These are phyloP conservation scores for Dipteronia dyeriana DNA, from an alignment of 345 rosid genomes.

Conservation along the genomic window DNA sequence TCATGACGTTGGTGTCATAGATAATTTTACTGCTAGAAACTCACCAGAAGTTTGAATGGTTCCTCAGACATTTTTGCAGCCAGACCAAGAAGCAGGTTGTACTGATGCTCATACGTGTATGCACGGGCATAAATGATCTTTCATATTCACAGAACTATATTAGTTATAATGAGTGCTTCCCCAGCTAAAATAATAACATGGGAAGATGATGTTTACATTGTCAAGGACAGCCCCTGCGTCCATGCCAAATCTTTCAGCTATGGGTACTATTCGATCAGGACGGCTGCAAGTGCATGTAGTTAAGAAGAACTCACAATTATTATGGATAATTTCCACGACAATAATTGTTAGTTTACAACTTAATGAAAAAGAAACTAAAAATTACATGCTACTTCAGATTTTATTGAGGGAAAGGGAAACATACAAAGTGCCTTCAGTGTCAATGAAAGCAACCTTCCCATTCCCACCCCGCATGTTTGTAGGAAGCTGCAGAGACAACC, in stretches of 20 bases:
- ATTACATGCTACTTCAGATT: background rate
- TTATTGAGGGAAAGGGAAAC: conserved; percentile 29
- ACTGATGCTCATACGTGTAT: conserved; percentile 84
- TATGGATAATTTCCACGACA: background rate
- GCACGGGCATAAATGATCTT: conserved; percentile 95
- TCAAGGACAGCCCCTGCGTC: conserved; percentile 96
- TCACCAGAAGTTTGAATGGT: conserved; percentile 80
- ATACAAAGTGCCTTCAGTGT: conserved; percentile 92
- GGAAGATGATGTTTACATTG: conserved; percentile 48
- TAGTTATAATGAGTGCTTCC: conserved; percentile 7
- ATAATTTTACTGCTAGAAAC: conserved; percentile 7
- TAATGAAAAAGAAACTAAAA: conserved; percentile 2
- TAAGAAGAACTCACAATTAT: conserved; percentile 31
- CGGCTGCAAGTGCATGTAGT: conserved; percentile 55
- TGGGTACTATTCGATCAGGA: conserved; percentile 80
- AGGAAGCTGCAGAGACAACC: conserved; percentile 61
- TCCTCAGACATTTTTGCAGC: conserved; percentile 98
- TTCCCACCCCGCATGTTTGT: conserved; percentile 86
- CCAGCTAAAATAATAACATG: background rate
- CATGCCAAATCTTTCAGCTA: conserved; percentile 99
- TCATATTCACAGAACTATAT: conserved; percentile 29
- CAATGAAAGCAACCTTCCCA: conserved; percentile 92
- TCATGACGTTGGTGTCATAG: background rate
- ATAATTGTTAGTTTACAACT: background rate
- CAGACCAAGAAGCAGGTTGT: conserved; percentile 83